These are phyloP conservation scores for Verticillium zaregamsianum DNA, from an alignment of 2,329 filamentous ascomycete genomes.

Conservation along the genomic window DNA sequence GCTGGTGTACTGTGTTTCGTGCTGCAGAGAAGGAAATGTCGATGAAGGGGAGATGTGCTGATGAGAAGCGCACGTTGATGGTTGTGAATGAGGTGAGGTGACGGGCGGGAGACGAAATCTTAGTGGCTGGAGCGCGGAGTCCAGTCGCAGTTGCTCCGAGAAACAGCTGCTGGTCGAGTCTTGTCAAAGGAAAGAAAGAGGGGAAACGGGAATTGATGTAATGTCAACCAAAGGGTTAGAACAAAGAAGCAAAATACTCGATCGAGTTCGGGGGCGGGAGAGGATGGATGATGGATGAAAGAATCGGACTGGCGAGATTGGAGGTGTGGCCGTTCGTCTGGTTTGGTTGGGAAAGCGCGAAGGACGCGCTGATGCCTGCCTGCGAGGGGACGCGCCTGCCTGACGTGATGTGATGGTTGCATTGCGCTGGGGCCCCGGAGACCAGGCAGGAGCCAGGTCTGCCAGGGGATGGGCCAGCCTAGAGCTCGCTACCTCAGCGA, in stretches of 20 bases:
- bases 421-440: too few relatives aligned
- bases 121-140: background rate
- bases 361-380: background rate
- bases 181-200: slow-evolving; percentile 7
- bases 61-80: background rate
- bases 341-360: too few relatives aligned
- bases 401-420: background rate
- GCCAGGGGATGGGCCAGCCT: too few relatives aligned
- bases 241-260: too few relatives aligned
- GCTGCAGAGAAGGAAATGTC: background rate
- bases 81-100: background rate
- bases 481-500: too few relatives aligned
- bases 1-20: background rate
- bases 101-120: background rate
- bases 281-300: background rate
- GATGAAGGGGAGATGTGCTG: background rate
- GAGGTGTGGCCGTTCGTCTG: too few relatives aligned
- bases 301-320: too few relatives aligned
- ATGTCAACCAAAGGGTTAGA: background rate
- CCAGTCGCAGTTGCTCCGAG: background rate
- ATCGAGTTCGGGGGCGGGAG: too few relatives aligned
- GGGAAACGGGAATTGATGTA: background rate
- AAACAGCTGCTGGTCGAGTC: background rate
- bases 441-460: too few relatives aligned
- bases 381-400: background rate